Evolutionary conservation across 495 filamentous ascomycete genomes (phyloP).

Genomic region (Aspergillus funiculosus): DNA sequence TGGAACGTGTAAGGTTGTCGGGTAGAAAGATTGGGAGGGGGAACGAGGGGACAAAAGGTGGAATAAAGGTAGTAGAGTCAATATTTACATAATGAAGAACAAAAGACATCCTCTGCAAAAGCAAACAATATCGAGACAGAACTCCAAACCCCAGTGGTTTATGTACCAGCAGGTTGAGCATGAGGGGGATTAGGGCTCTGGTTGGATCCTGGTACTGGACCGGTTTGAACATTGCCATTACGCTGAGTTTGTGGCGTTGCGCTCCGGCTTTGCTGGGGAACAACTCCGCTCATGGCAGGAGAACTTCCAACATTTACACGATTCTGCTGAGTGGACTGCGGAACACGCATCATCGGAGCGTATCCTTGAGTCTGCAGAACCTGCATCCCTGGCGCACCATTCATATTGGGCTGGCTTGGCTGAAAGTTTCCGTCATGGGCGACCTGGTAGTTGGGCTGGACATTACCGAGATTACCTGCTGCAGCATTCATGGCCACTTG

Average conservation of each 20-base stretch:
- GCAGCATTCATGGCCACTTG: conserved; percentile 64
- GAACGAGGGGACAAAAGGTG: not conserved
- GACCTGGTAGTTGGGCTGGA: conserved; percentile 39
- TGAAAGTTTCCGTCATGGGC: conserved; percentile 40
- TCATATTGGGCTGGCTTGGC: conserved; percentile 29
- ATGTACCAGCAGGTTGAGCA: conserved; percentile 39
- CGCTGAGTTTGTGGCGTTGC: conserved; percentile 48
- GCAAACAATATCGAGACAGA: not conserved
- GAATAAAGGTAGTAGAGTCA: conserved; percentile 17
- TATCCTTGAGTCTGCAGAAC: conserved; percentile 58
- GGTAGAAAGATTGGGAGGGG: not conserved
- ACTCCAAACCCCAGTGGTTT: no score
- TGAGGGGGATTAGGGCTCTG: conserved; percentile 43
- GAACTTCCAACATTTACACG: conserved; percentile 37
- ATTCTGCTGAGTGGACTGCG: conserved; percentile 50
- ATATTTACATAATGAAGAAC: conserved; percentile 39
- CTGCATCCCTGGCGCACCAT: conserved; percentile 37
- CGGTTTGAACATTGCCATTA: conserved; percentile 40
- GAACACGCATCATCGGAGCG: conserved; percentile 65
- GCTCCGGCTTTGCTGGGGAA: conserved; percentile 40
- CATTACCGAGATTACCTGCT: conserved; percentile 45
- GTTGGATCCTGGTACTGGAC: conserved; percentile 31
- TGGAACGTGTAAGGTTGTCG: not conserved
- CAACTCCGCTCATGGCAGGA: conserved; percentile 37
- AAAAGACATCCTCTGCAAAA: not conserved